Evolutionary conservation across 805 yeast species (phyloP).

Genomic region (Starmerella apis): DNA sequence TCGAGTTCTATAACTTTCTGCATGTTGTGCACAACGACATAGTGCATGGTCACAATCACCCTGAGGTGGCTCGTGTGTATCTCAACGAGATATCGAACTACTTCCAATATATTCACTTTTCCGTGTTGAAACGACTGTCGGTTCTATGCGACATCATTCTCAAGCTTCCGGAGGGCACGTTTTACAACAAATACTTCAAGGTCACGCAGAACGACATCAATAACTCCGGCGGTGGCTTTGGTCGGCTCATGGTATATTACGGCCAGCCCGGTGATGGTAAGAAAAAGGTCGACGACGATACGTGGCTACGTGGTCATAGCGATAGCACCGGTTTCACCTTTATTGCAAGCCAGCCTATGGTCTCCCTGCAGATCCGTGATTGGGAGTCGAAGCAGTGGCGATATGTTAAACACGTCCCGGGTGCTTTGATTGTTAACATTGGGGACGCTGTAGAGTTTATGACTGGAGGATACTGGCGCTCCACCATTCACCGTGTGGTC

Average conservation of each 20-base stretch:
- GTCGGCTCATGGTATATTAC: slow-evolving; percentile 35
- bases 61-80: slow-evolving; percentile 36
- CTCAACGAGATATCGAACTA: slow-evolving; percentile 36
- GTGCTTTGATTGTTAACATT: slow-evolving; percentile 36
- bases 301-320: slow-evolving; percentile 42
- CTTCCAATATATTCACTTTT: slow-evolving; percentile 34
- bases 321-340: slow-evolving; percentile 38
- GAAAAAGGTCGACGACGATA: slow-evolving; percentile 32
- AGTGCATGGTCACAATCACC: slow-evolving; percentile 30
- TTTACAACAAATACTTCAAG: slow-evolving; percentile 34
- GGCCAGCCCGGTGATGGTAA: slow-evolving; percentile 31
- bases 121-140: slow-evolving; percentile 34
- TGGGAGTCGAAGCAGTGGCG: slow-evolving; percentile 33
- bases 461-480: slow-evolving; percentile 40
- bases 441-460: slow-evolving; percentile 38
- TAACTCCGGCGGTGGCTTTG: slow-evolving; percentile 36
- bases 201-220: slow-evolving; percentile 30
- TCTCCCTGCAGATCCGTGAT: slow-evolving; percentile 35
- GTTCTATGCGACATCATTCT: slow-evolving; percentile 38
- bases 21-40: slow-evolving; percentile 35
- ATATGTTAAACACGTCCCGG: slow-evolving; percentile 33
- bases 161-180: slow-evolving; percentile 40
- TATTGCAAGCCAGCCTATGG: slow-evolving; percentile 36
- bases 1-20: slow-evolving; percentile 38
- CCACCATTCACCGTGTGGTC: slow-evolving; percentile 41